A percentile compares a stretch with the other conserved stretches of the same genome.
Conservation (phyloP, 345 rosid species). For the Syzygium grande region DNA sequence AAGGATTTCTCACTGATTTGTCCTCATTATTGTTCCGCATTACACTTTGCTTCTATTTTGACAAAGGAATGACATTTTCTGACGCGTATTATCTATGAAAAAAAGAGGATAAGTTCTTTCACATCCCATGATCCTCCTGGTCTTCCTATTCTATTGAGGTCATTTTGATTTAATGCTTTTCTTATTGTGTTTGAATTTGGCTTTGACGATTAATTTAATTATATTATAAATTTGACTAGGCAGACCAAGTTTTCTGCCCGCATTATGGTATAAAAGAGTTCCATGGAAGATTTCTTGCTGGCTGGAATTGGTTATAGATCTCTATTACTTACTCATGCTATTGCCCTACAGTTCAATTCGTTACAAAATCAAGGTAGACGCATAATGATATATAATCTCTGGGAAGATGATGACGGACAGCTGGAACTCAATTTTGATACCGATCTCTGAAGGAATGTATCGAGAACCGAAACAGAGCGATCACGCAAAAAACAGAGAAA, state of each 20-base stretch:
- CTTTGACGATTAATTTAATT: background rate
- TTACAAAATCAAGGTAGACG: conserved; percentile 48
- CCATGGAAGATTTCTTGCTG: background rate
- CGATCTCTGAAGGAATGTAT: no score
- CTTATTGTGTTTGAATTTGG: background rate
- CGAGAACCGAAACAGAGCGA: no score
- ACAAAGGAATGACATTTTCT: background rate
- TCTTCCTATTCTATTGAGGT: background rate
- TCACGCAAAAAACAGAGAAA: no score
- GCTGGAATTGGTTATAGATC: background rate
- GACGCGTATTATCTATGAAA: background rate
- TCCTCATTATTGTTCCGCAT: background rate
- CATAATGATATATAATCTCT: conserved; percentile 62
- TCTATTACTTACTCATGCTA: background rate
- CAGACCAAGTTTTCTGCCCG: background rate
- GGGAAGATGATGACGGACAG: conserved; percentile 67
- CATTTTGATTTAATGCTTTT: background rate
- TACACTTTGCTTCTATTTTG: background rate
- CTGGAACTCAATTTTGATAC: conserved; percentile 68
- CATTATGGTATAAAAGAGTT: background rate
- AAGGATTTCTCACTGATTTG: background rate
- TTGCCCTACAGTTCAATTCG: conserved; percentile 33
- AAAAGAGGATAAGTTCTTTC: background rate
- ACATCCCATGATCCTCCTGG: background rate
- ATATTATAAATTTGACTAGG: background rate